A percentile compares a stretch with the other conserved stretches of the same genome.
phyloP scores from a whole-genome alignment of 1,284 basidiomycete genomes.

The Ustilago lituana region DNA sequence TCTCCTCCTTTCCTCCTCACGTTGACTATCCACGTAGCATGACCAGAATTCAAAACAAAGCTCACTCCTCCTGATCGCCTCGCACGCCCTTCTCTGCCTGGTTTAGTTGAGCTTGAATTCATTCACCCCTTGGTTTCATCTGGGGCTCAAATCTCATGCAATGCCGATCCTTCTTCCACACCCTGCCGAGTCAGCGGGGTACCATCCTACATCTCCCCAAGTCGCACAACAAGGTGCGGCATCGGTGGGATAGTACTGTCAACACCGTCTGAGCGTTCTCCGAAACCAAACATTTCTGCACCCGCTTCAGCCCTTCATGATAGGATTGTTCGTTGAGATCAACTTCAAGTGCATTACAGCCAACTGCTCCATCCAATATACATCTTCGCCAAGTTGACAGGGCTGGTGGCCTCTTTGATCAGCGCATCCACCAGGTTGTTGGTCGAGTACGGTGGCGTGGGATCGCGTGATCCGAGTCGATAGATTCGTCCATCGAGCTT shows the following conservation, averaged over 20 bases:
- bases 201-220: too few relatives aligned
- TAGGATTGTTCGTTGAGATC: too few relatives aligned
- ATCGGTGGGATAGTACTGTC: too few relatives aligned
- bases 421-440: constrained; percentile 65
- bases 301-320: too few relatives aligned
- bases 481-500: constrained; percentile 62
- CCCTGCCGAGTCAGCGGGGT: neutral
- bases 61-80: neutral
- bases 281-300: too few relatives aligned
- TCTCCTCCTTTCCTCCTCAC: neutral
- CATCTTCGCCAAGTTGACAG: constrained; percentile 60
- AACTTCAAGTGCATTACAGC: constrained; percentile 11
- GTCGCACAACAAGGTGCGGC: too few relatives aligned
- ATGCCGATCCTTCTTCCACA: constrained; percentile 7
- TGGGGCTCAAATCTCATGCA: constrained; percentile 8
- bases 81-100: too few relatives aligned
- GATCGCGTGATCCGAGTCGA: constrained; percentile 42
- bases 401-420: constrained; percentile 63
- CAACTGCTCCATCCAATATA: constrained; percentile 62
- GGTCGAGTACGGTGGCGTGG: constrained; percentile 56
- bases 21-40: too few relatives aligned
- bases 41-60: neutral
- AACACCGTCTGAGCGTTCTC: too few relatives aligned
- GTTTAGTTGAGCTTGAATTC: too few relatives aligned
- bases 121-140: too few relatives aligned